Base-by-base conservation (phyloP, 2,329 filamentous ascomycete species). In the Coleophoma cylindrospora region DNA sequence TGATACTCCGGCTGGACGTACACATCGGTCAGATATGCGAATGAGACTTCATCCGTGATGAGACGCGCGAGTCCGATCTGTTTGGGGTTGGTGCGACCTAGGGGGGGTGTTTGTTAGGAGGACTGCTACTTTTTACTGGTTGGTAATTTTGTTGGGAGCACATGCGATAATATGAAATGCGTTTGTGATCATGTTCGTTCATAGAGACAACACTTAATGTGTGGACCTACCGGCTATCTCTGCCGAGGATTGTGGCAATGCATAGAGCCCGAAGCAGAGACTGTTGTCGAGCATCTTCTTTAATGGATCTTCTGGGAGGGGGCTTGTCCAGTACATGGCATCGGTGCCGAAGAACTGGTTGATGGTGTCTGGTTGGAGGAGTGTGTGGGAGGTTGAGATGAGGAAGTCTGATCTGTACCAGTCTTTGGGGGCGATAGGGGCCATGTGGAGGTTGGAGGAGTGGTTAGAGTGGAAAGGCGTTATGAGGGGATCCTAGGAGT, bases 21-120 rank as follows among this genome's bases (percentile, higher is more conserved):
- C 17, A 88, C 80, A 60, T 89, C 86, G 22, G 84, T 85, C 37
- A 86, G 67, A 58, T 87, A 90, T 34, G 78, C 83, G 57, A 88
- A 81, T 0, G 84, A 86, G 43, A 81, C 75, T 59, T 79, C 77
- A 66, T 90, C 87, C 9, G 86, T 90, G 47, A 89, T 70, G n/a
- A 87, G 65, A 34, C 86, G 74, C 1, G 75, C 77, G 50, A 84
- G 73, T 1, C 82, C 83, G 45, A 86, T 70, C 57, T 74, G 69
- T n/a, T 65, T 62, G 10, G 58, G 61, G 9, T 54, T 41, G 8
- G 33, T 43, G 40, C 59, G 53, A 33, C 54, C 57, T 60, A 38
- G 2, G 7, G 7, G 22, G 27, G 27, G 27, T 27, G 7, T 27
- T 27, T 27, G 27, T 27, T 27, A 27, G 27, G 27, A 27, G 27